A percentile compares a stretch with the other conserved stretches of the same genome.
phyloP scores from a whole-genome alignment of 78 protist species.

The Dictyostelium brefeldianum region DNA sequence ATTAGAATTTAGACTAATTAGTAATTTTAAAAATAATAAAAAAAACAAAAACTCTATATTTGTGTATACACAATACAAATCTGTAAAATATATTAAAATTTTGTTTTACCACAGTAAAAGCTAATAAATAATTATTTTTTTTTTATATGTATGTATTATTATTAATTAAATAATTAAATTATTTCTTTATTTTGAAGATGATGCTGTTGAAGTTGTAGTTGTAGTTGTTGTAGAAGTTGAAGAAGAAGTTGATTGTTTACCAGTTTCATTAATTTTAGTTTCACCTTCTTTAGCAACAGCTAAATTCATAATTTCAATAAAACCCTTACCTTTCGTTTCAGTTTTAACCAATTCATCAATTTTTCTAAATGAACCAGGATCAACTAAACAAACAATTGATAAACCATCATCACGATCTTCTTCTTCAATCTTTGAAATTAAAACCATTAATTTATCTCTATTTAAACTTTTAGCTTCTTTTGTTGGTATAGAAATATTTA shows the following conservation, averaged over 20 bases:
- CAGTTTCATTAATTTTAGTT: constrained; percentile 8
- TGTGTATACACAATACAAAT: too few relatives aligned
- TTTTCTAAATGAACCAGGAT: constrained; percentile 78
- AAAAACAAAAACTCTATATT: too few relatives aligned
- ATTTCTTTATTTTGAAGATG: neutral
- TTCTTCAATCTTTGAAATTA: constrained; percentile 54
- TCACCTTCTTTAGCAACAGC: constrained; percentile 86
- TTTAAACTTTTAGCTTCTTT: constrained; percentile 56
- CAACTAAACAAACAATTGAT: constrained; percentile 63
- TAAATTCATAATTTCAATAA: constrained; percentile 73
- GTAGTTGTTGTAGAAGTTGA: neutral
- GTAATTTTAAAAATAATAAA: too few relatives aligned
- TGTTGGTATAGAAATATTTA: constrained; percentile 58
- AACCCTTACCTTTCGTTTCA: constrained; percentile 74
- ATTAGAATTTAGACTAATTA: too few relatives aligned
- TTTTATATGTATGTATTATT: too few relatives aligned
- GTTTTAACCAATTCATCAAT: constrained; percentile 62
- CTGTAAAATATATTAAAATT: too few relatives aligned
- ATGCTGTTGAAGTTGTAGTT: constrained; percentile 16
- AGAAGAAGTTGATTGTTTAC: neutral
- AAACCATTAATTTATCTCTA: constrained; percentile 28
- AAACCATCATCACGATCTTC: constrained; percentile 72
- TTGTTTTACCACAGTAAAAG: too few relatives aligned
- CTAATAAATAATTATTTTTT: too few relatives aligned
- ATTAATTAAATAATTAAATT: too few relatives aligned